Conservation (phyloP, 208 protist species). For the Wallacemonas sp. region DNA sequence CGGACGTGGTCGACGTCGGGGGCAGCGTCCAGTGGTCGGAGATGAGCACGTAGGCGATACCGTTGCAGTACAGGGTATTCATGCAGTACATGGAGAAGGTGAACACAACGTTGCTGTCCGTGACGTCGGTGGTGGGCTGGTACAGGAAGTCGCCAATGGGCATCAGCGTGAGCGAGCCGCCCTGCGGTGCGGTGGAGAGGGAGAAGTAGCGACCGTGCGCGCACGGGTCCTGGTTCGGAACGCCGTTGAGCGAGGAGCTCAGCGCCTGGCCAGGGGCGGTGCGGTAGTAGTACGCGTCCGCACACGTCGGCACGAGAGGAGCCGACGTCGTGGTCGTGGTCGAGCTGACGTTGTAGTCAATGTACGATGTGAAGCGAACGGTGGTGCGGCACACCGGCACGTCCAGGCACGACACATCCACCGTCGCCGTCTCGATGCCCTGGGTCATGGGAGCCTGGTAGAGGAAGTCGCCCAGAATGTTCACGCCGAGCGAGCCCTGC, state of each 20-base stretch:
- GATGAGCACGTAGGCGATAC: constrained; percentile 70
- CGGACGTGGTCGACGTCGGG: constrained; percentile 24
- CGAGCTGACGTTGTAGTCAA: constrained; percentile 17
- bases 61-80: constrained; percentile 52
- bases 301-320: constrained; percentile 44
- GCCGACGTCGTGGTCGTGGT: constrained; percentile 19
- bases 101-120: constrained; percentile 50
- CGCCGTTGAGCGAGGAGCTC: constrained; percentile 57
- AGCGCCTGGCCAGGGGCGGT: constrained; percentile 44
- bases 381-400: constrained; percentile 51
- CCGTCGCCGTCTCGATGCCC: constrained; percentile 41
- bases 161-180: constrained; percentile 48
- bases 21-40: constrained; percentile 44
- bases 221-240: constrained; percentile 64
- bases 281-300: constrained; percentile 81
- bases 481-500: constrained; percentile 45
- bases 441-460: constrained; percentile 55
- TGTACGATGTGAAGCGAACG: constrained; percentile 57
- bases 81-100: constrained; percentile 78
- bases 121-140: constrained; percentile 26
- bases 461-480: constrained; percentile 70
- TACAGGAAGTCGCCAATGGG: constrained; percentile 77
- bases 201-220: constrained; percentile 74
- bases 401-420: constrained; percentile 63
- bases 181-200: constrained; percentile 37